phyloP scores from a whole-genome alignment of 768 basidiomycete genomes.

The Galerina marginata region DNA sequence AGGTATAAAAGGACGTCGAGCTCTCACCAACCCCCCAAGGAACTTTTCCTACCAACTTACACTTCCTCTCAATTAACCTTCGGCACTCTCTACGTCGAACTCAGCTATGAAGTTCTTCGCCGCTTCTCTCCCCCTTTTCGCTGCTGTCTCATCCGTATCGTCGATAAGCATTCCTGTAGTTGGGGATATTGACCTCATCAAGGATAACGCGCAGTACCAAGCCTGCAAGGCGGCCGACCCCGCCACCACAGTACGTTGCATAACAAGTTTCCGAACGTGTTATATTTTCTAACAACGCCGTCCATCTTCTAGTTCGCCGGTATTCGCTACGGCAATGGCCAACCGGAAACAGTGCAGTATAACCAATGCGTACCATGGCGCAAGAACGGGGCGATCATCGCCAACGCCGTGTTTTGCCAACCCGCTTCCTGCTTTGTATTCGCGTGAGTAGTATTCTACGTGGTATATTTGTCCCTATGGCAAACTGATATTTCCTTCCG shows the following conservation, averaged over 20 bases:
- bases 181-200: slow-evolving; percentile 15
- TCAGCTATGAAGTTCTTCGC: not conserved
- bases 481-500: not conserved
- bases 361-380: slow-evolving; percentile 26
- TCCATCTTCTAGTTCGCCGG: slow-evolving; percentile 15
- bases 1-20: not conserved
- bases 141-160: not conserved
- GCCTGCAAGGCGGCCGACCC: slow-evolving; percentile 19
- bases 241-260: slow-evolving; percentile 5
- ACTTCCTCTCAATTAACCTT: not conserved
- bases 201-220: slow-evolving; percentile 18
- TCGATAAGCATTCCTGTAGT: slow-evolving; percentile 11
- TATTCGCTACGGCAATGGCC: slow-evolving; percentile 21
- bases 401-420: slow-evolving; percentile 23
- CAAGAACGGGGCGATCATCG: slow-evolving; percentile 14
- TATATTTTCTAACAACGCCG: not conserved
- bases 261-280: not conserved
- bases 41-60: not conserved
- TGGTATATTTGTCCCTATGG: not conserved
- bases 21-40: not conserved
- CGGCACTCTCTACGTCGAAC: not conserved
- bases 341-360: slow-evolving; percentile 17
- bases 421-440: slow-evolving; percentile 23
- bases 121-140: not conserved
- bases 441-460: slow-evolving; percentile 10